A percentile compares a stretch with the other conserved stretches of the same genome.
phyloP scores from a whole-genome alignment of 495 filamentous ascomycete genomes.

The Talaromyces adpressus region DNA sequence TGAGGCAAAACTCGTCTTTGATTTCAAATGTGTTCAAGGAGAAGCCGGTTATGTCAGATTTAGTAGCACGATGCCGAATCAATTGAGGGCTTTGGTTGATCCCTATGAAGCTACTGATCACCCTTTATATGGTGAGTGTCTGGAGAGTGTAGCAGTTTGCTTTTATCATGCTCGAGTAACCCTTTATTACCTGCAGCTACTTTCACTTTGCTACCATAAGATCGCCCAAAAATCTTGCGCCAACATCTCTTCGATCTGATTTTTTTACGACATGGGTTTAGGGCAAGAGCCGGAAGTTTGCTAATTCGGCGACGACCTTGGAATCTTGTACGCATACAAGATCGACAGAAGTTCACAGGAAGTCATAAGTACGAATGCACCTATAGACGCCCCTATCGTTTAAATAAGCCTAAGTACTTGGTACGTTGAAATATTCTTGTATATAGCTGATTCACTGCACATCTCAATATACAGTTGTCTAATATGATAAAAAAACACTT shows the following conservation, averaged over 20 bases:
- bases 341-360: neutral
- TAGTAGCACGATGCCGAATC: conserved; percentile 7
- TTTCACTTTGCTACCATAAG: neutral
- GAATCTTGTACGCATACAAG: neutral
- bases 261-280: neutral
- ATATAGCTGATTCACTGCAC: neutral
- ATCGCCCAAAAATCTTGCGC: neutral
- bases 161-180: neutral
- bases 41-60: conserved; percentile 8
- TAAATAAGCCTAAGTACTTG: neutral
- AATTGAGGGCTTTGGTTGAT: conserved; percentile 2
- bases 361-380: neutral
- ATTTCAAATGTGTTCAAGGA: conserved; percentile 5
- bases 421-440: neutral
- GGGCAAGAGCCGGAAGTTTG: neutral
- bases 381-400: too few species aligned
- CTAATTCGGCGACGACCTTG: neutral
- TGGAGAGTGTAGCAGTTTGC: neutral
- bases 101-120: conserved; percentile 6
- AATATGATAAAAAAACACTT: neutral
- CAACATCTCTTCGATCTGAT: neutral
- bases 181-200: neutral
- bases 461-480: neutral
- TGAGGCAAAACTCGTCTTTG: conserved; percentile 5
- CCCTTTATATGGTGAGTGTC: conserved; percentile 6